Evolutionary conservation across 1,139 yeast species (phyloP).

Genomic region (Blastobotrys malaysiensis): DNA sequence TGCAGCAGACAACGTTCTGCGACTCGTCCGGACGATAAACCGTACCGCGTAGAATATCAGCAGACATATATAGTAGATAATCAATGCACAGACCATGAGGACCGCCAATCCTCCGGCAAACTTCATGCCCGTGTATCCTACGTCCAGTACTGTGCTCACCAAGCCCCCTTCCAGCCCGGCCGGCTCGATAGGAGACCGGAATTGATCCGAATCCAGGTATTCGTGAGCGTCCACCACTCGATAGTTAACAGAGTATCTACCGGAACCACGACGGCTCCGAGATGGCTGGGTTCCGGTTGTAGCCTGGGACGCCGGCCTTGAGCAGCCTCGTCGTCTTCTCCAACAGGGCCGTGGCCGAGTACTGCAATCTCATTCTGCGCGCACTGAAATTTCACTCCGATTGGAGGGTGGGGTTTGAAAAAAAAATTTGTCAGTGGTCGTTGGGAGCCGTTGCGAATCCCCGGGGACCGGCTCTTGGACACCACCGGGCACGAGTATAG

Average conservation of each 20-base stretch:
- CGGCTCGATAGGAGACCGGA: not conserved
- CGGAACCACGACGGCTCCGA: constrained; percentile 83
- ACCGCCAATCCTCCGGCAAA: not conserved
- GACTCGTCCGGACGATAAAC: not conserved
- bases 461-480: not conserved
- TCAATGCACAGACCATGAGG: constrained; percentile 1
- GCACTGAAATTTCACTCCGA: constrained; percentile 3
- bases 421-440: constrained; percentile 7
- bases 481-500: no score
- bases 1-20: not conserved
- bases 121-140: constrained; percentile 1
- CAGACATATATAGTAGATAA: not conserved
- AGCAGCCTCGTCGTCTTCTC: constrained; percentile 42
- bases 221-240: constrained; percentile 7
- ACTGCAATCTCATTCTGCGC: constrained; percentile 74
- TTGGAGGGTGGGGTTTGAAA: constrained; percentile 4
- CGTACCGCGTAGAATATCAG: not conserved
- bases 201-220: constrained; percentile 8
- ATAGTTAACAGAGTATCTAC: constrained; percentile 6
- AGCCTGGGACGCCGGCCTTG: constrained; percentile 17
- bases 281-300: constrained; percentile 38
- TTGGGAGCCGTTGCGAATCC: not conserved
- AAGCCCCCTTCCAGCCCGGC: not conserved
- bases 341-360: constrained; percentile 62
- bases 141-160: not conserved